Evolutionary conservation across 2,329 filamentous ascomycete genomes (phyloP).

Genomic region (Trichoderma sp.): DNA sequence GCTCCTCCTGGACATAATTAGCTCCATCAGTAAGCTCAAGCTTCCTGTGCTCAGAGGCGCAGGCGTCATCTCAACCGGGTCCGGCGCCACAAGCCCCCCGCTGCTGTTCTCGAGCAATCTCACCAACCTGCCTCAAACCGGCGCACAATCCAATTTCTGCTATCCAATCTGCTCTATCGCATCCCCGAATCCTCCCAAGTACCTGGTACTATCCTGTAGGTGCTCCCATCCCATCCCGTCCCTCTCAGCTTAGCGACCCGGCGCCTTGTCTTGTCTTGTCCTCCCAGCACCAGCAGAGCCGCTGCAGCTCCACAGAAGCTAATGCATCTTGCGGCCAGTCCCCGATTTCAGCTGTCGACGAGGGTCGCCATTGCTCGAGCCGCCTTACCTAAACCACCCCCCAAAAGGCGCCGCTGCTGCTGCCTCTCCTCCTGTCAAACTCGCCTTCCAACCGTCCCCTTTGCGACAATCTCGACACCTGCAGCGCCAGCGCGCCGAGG

Average conservation of each 20-base stretch:
- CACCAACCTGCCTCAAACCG: conserved; percentile 6
- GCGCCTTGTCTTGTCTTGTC: neutral
- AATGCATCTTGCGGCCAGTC: conserved; percentile 8
- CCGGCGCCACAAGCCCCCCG: conserved; percentile 10
- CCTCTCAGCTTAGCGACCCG: neutral
- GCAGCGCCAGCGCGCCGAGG: conserved; percentile 18
- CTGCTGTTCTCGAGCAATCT: neutral
- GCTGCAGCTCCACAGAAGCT: conserved; percentile 20
- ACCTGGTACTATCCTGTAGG: neutral
- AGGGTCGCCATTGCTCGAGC: conserved; percentile 15
- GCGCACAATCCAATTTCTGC: neutral
- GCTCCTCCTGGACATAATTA: neutral
- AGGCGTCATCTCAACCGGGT: conserved; percentile 18
- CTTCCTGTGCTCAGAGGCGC: conserved; percentile 2
- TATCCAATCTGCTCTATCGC: neutral
- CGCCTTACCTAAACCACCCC: conserved; percentile 19
- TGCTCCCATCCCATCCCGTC: neutral
- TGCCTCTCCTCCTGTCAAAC: neutral
- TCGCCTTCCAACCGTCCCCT: neutral
- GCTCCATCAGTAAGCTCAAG: conserved; percentile 14
- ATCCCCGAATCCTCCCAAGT: neutral
- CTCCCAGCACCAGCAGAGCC: conserved; percentile 1
- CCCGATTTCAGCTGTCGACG: conserved; percentile 16
- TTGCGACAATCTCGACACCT: neutral
- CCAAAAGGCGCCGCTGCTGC: neutral